A percentile compares a stretch with the other conserved stretches of the same genome.
Evolutionary conservation across 306 rosid species (phyloP).

Genomic region (Vigna angularis): DNA sequence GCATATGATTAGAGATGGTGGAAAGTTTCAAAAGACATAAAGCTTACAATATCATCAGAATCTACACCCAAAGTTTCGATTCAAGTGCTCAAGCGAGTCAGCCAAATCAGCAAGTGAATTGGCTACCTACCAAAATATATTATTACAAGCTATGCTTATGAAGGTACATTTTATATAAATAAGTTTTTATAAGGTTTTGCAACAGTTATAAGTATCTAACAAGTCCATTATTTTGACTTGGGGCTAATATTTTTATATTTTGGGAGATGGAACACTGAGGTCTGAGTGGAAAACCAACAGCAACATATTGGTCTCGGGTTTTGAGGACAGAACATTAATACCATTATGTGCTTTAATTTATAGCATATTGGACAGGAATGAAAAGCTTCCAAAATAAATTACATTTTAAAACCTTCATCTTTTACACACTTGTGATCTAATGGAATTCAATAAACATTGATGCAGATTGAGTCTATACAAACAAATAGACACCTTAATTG

Average conservation of each 20-base stretch:
- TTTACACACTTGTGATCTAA: constrained; percentile 8
- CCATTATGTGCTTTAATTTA: constrained; percentile 27
- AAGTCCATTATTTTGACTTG: constrained; percentile 27
- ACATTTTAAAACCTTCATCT: constrained; percentile 24
- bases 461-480: constrained; percentile 31
- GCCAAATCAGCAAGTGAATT: constrained; percentile 50
- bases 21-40: constrained; percentile 21
- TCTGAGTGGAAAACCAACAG: not conserved
- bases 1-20: constrained; percentile 30
- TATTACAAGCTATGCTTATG: not conserved
- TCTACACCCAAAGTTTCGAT: constrained; percentile 36
- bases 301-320: not conserved
- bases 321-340: not conserved
- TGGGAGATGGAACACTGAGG: not conserved
- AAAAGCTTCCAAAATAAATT: constrained; percentile 6
- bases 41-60: constrained; percentile 23
- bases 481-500: not conserved
- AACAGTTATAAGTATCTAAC: not conserved
- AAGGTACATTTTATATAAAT: not conserved
- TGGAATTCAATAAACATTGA: constrained; percentile 11
- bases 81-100: constrained; percentile 64
- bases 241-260: constrained; percentile 18
- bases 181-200: not conserved
- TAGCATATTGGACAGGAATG: constrained; percentile 19
- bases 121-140: constrained; percentile 6